Evolutionary conservation across 2,329 filamentous ascomycete species (phyloP).

Genomic region (Tolypocladium album): DNA sequence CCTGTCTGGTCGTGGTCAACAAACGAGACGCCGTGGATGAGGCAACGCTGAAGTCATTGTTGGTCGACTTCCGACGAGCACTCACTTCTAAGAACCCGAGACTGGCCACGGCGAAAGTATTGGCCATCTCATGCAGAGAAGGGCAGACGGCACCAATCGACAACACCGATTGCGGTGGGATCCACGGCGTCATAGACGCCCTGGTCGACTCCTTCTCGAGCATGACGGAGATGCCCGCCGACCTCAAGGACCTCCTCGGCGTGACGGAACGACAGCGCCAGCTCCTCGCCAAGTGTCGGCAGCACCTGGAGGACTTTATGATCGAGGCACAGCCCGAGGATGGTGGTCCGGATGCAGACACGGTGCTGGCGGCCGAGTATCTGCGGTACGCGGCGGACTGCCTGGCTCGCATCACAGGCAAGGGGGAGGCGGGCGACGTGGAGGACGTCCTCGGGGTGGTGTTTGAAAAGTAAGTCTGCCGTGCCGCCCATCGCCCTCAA

Average conservation of each 20-base stretch:
- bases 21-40: conserved; percentile 43
- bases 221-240: conserved; percentile 60
- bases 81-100: conserved; percentile 9
- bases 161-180: conserved; percentile 45
- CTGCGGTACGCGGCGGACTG: conserved; percentile 70
- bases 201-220: conserved; percentile 57
- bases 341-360: conserved; percentile 51
- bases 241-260: conserved; percentile 75
- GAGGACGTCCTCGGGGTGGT: conserved; percentile 94
- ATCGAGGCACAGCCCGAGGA: conserved; percentile 34
- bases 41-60: conserved; percentile 23
- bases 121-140: conserved; percentile 61
- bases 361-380: conserved; percentile 84
- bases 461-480: conserved; percentile 78
- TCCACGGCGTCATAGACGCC: conserved; percentile 56
- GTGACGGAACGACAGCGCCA: conserved; percentile 84
- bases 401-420: conserved; percentile 79
- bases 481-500: not conserved
- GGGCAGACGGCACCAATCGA: conserved; percentile 23
- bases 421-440: conserved; percentile 76
- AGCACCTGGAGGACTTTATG: conserved; percentile 65
- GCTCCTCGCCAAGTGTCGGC: conserved; percentile 63
- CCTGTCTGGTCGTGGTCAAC: conserved; percentile 48
- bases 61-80: conserved; percentile 25
- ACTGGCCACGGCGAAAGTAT: conserved; percentile 22